phyloP scores from a whole-genome alignment of 805 yeast species.

The Debaryomyces prosopidis region DNA sequence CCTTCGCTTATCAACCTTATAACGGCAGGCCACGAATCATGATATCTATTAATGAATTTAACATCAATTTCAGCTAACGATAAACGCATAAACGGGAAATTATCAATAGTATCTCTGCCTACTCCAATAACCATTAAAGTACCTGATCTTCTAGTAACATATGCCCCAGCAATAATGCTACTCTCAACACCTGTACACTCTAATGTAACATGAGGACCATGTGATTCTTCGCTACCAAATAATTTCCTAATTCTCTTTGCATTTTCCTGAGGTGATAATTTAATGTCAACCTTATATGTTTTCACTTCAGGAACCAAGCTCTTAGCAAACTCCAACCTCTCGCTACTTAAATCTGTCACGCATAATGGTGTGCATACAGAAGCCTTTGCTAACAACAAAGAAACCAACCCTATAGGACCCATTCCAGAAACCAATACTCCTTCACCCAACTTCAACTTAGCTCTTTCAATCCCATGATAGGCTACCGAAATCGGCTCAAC shows the following conservation, averaged over 20 bases:
- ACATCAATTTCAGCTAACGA: slow-evolving; percentile 15
- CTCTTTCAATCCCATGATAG: slow-evolving; percentile 50
- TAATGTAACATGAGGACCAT: slow-evolving; percentile 18
- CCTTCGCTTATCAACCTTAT: slow-evolving; percentile 12
- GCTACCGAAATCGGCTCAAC: slow-evolving; percentile 58
- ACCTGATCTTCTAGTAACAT: slow-evolving; percentile 13
- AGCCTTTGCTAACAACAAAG: slow-evolving; percentile 49
- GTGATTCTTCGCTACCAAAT: slow-evolving; percentile 33
- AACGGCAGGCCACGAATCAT: slow-evolving; percentile 12
- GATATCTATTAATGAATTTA: slow-evolving; percentile 18
- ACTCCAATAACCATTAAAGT: slow-evolving; percentile 21
- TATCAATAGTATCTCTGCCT: slow-evolving; percentile 14
- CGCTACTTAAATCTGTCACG: slow-evolving; percentile 48
- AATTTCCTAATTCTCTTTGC: slow-evolving; percentile 35
- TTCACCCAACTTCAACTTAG: slow-evolving; percentile 48
- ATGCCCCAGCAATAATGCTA: slow-evolving; percentile 16
- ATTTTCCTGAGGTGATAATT: slow-evolving; percentile 31
- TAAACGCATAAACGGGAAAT: slow-evolving; percentile 17
- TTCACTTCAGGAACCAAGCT: slow-evolving; percentile 43
- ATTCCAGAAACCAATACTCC: slow-evolving; percentile 54
- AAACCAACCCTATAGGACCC: slow-evolving; percentile 59
- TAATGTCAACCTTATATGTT: slow-evolving; percentile 42
- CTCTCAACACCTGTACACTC: slow-evolving; percentile 21
- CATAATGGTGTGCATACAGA: slow-evolving; percentile 55
- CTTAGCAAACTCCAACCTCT: slow-evolving; percentile 49